Evolutionary conservation across 2,329 filamentous ascomycete species (phyloP), one percentile per base, ranked within the genome.

Genomic region (Clarireedia sp.): DNA sequence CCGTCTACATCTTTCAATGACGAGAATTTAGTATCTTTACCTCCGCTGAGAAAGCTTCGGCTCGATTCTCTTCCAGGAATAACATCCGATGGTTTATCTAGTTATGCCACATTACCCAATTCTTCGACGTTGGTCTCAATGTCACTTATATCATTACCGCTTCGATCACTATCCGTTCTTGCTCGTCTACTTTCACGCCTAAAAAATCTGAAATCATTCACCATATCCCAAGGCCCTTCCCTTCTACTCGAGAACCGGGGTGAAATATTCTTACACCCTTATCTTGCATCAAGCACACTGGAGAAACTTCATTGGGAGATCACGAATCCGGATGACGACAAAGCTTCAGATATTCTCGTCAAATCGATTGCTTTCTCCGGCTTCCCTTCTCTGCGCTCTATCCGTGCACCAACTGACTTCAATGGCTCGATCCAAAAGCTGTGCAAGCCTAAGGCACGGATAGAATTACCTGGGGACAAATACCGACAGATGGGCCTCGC

Each of bases 381-480:
- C 0, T 88, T 91, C 64, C 87, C 87, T 0, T 67, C 71, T 0
- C 75, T 91, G 9, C 73, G 72, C 9, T 72, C 67, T 1, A 70
- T 90, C 17, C 80, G 87, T 53, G 75, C 81, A 0, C 87, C 86
- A 1, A 81, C 81, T 56, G 87, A 91, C 60, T 79, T 85, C 1
- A 79, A 87, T 5, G 87, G 86, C 24, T 62, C 80, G 7, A 81
- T 90, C 59, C 87, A 91, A 69, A 71, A 74, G 1, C 75, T 90
- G 1, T 91, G 87, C 68, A 78, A 77, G 44, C 67, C 66, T 23
- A 56, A 57, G 17, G 55, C 60, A n/a, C 57, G 56, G 5, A 67
- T 66, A 19, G 66, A 67, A 44, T 51, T 67, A 0, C 60, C 66
- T 6, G 60, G 60, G 14, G 65, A 66, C 36, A 59, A 62, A 36